A percentile compares a stretch with the other conserved stretches of the same genome.
phyloP scores from a whole-genome alignment of 2,329 filamentous ascomycete genomes.

The Verticillium zaregamsianum region DNA sequence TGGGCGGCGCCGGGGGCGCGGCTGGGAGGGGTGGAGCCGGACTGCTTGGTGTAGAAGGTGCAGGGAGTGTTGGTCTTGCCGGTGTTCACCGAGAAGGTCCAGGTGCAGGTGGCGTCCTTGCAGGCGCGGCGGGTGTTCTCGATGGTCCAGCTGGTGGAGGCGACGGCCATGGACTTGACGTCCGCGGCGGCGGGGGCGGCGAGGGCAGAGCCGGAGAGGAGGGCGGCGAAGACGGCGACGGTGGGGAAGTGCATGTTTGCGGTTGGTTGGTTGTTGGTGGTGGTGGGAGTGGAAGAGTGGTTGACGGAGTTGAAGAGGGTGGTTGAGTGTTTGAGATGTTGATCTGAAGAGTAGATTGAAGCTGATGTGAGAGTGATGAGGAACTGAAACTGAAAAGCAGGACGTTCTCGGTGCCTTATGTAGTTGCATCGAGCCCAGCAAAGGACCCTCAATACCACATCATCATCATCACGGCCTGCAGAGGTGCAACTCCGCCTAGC shows the following conservation, averaged over 20 bases:
- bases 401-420: background rate
- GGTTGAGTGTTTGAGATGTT: background rate
- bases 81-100: conserved; percentile 39
- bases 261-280: conserved; percentile 5
- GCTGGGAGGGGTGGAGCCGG: conserved; percentile 28
- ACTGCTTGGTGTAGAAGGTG: conserved; percentile 33
- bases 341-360: background rate
- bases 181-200: conserved; percentile 16
- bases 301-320: background rate
- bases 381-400: background rate
- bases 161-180: conserved; percentile 33
- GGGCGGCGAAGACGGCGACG: conserved; percentile 28
- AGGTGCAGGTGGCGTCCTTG: conserved; percentile 37
- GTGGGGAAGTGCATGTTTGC: conserved; percentile 39
- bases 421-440: background rate
- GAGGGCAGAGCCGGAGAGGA: conserved; percentile 31
- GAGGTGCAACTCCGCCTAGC: background rate
- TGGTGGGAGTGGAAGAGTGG: background rate
- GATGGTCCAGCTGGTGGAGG: conserved; percentile 36
- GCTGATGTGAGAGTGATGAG: conserved; percentile 2
- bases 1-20: conserved; percentile 32
- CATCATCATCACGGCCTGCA: background rate
- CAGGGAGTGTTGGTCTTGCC: conserved; percentile 27
- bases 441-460: background rate
- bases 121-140: conserved; percentile 34